Evolutionary conservation across 2,329 filamentous ascomycete genomes (phyloP).

Genomic region (Graphilbum sp.): DNA sequence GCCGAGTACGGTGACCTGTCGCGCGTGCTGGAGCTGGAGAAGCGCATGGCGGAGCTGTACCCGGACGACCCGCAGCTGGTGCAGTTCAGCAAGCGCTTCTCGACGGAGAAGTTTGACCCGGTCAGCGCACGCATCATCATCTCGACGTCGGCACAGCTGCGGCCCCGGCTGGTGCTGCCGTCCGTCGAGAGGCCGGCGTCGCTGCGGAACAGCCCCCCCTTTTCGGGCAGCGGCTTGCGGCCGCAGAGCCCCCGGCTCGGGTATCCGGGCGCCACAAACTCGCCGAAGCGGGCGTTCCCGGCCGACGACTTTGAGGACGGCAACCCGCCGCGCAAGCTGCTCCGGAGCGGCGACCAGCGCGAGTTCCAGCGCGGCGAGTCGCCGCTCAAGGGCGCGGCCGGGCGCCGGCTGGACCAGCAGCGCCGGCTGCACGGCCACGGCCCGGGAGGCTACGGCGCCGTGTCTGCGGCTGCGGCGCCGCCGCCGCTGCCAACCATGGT

Average conservation of each 20-base stretch:
- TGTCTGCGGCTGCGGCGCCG: conserved; percentile 20
- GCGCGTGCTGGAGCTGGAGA: conserved; percentile 81
- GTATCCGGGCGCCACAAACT: conserved; percentile 21
- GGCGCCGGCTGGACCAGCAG: conserved; percentile 68
- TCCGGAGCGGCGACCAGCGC: conserved; percentile 52
- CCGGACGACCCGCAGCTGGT: conserved; percentile 66
- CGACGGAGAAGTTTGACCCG: conserved; percentile 61
- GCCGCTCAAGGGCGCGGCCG: conserved; percentile 79
- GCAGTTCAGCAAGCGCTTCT: conserved; percentile 63
- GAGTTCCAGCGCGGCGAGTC: conserved; percentile 83
- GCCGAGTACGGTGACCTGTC: conserved; percentile 84
- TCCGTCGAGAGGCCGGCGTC: conserved; percentile 32
- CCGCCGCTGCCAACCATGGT: conserved; percentile 58
- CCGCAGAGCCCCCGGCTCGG: conserved; percentile 6
- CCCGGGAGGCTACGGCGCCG: conserved; percentile 13
- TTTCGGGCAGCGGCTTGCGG: conserved; percentile 10
- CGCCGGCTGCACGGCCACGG: conserved; percentile 39
- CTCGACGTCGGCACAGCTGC: conserved; percentile 63
- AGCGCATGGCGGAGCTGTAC: conserved; percentile 85
- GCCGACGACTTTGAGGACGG: conserved; percentile 57
- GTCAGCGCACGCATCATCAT: conserved; percentile 68
- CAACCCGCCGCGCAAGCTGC: conserved; percentile 68
- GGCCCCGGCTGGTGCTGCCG: conserved; percentile 30
- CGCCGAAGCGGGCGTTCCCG: conserved; percentile 45
- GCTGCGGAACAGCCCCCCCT: conserved; percentile 26